Evolutionary conservation across 2,329 filamentous ascomycete species (phyloP), one percentile per base, ranked within the genome.

Genomic region (Sarocladium brachiariae): DNA sequence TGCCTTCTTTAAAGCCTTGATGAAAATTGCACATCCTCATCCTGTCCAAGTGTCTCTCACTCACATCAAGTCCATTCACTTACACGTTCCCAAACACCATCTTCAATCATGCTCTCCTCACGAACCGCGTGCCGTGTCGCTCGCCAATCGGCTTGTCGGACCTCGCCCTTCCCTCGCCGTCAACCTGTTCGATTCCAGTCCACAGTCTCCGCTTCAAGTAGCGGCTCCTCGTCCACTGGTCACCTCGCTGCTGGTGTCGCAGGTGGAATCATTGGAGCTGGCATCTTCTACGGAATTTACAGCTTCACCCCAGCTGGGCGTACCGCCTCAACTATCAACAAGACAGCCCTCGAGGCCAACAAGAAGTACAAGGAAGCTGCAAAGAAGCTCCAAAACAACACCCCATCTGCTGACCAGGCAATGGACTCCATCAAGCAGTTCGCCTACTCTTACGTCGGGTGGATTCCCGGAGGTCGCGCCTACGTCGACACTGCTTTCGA

Each of bases 401-500:
- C 84, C 0, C 86, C 86, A 0, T 76, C 80, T 53, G 75, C 83
- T 13, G 84, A 86, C 55, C 76, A 87, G 64, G 84, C 85, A 1
- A 70, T 87, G 34, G 67, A 76, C 53, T 83, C 78, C 70, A 76
- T 90, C 53, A 81, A 81, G 59, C 70, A 81, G 52, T 81, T 83
- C 11, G 80, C 81, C 24, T 81, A 80, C 61, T 81, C 81, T 21
- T 90, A 90, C 60, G 83, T 84, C 2, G 72, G 71, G 2, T 87
- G 84, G 73, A 78, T 91, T 25, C 87, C 87, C 0, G 87, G 87
- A 11, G 86, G 82, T 2, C 77, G 77, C 25, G 68, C 73, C 43
- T 88, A 86, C 58, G 78, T 90, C 45, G 84, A 90, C 60, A 67
- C 73, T 1, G 80, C 78, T 0, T 91, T 90, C 66, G 72, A 84